Conservation (phyloP, 2,329 filamentous ascomycete species). For the Coleophoma crateriformis region DNA sequence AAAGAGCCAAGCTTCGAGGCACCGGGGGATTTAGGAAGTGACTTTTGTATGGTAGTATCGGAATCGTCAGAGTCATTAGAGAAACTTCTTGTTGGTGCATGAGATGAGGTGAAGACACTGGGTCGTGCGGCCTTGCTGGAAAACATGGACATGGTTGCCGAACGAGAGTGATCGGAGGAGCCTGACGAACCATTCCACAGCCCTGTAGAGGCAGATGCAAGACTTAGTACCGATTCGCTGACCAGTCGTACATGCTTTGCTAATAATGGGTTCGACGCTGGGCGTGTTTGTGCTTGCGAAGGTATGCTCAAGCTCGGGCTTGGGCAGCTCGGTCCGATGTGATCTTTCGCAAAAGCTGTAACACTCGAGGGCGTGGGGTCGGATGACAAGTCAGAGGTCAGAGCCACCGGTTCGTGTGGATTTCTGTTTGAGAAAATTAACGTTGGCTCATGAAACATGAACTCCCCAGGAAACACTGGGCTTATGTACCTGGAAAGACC, state of each 20-base stretch:
- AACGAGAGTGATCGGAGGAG: constrained; percentile 16
- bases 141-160: constrained; percentile 27
- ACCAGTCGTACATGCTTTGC: constrained; percentile 23
- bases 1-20: constrained; percentile 53
- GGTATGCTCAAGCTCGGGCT: constrained; percentile 19
- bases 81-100: constrained; percentile 14
- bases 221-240: constrained; percentile 21
- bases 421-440: constrained; percentile 14
- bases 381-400: constrained; percentile 12
- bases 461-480: no score
- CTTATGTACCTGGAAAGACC: no score
- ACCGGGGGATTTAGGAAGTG: constrained; percentile 41
- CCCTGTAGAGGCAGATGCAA: constrained; percentile 19
- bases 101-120: constrained; percentile 17
- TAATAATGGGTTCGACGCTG: constrained; percentile 2
- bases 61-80: constrained; percentile 22
- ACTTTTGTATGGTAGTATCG: constrained; percentile 19
- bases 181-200: constrained; percentile 23
- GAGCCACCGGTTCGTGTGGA: constrained; percentile 17
- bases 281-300: constrained; percentile 7
- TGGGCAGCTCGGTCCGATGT: constrained; percentile 6
- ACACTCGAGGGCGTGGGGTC: constrained; percentile 10
- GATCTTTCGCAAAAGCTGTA: constrained; percentile 4
- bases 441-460: not conserved
- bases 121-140: constrained; percentile 25